Evolutionary conservation across 108 stramenopile genomes (phyloP).

Genomic region (Skeletonema potamos): DNA sequence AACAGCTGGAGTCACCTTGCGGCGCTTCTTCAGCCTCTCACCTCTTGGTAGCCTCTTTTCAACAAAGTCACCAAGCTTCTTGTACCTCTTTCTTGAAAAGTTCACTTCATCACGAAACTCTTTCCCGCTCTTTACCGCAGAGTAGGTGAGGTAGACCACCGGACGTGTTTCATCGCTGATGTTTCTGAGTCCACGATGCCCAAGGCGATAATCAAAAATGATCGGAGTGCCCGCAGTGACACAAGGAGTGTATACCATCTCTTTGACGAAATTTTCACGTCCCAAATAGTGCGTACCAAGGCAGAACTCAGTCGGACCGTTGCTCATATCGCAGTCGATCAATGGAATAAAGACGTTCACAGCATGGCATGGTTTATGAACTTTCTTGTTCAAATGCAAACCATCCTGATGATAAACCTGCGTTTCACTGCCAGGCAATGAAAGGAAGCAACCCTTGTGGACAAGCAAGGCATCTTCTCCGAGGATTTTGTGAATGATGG

Average conservation of each 20-base stretch:
- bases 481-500: slow-evolving; percentile 71
- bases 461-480: slow-evolving; percentile 77
- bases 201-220: slow-evolving; percentile 87
- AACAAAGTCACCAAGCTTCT: slow-evolving; percentile 77
- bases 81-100: slow-evolving; percentile 77
- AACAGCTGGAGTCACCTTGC: neutral
- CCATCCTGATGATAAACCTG: slow-evolving; percentile 92
- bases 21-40: slow-evolving; percentile 64
- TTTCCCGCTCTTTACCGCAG: slow-evolving; percentile 60
- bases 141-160: slow-evolving; percentile 88
- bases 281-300: slow-evolving; percentile 83
- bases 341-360: slow-evolving; percentile 91
- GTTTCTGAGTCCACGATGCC: slow-evolving; percentile 82
- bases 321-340: slow-evolving; percentile 64
- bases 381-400: slow-evolving; percentile 75
- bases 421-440: slow-evolving; percentile 65
- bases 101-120: slow-evolving; percentile 85
- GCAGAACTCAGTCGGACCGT: slow-evolving; percentile 89
- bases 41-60: slow-evolving; percentile 64
- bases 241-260: slow-evolving; percentile 69
- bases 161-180: slow-evolving; percentile 60
- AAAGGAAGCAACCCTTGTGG: slow-evolving; percentile 84
- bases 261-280: slow-evolving; percentile 67
- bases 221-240: slow-evolving; percentile 72
- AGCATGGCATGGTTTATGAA: slow-evolving; percentile 80